Evolutionary conservation across 2,329 filamentous ascomycete species (phyloP).

Genomic region (Helotiales sp.): DNA sequence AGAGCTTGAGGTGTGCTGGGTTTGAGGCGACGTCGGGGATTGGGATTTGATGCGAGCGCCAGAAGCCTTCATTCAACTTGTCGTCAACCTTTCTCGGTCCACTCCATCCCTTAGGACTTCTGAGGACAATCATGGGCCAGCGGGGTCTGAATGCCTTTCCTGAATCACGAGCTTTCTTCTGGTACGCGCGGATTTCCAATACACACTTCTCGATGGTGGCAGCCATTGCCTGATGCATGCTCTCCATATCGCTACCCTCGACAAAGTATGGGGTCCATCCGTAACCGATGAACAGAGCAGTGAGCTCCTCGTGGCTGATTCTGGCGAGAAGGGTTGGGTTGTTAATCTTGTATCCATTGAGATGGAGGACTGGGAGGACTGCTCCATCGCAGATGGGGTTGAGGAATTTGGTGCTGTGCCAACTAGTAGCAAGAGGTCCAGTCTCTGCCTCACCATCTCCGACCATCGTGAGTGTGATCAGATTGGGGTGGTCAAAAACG

Average conservation of each 20-base stretch:
- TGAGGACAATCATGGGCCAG: constrained; percentile 81
- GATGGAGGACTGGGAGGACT: constrained; percentile 76
- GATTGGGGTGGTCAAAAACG: constrained; percentile 75
- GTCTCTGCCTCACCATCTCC: constrained; percentile 85
- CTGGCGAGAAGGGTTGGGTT: constrained; percentile 76
- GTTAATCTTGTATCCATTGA: constrained; percentile 88
- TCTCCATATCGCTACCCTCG: constrained; percentile 72
- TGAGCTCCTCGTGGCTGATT: constrained; percentile 75
- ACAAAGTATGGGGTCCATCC: constrained; percentile 83
- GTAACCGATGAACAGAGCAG: constrained; percentile 72
- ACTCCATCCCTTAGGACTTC: constrained; percentile 82
- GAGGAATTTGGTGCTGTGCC: constrained; percentile 84
- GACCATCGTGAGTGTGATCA: constrained; percentile 79
- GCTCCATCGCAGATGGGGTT: constrained; percentile 80
- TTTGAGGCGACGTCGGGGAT: constrained; percentile 72
- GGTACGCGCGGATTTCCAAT: constrained; percentile 68
- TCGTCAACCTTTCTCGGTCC: constrained; percentile 73
- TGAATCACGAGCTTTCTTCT: constrained; percentile 73
- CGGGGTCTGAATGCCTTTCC: constrained; percentile 71
- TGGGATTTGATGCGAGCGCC: constrained; percentile 79
- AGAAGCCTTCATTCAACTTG: constrained; percentile 76
- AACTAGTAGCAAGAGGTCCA: constrained; percentile 76
- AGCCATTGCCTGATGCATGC: constrained; percentile 84
- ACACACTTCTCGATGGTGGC: constrained; percentile 76
- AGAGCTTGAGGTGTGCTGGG: constrained; percentile 65